phyloP scores from a whole-genome alignment of 108 stramenopile genomes.

The Discostella stelligeroides region DNA sequence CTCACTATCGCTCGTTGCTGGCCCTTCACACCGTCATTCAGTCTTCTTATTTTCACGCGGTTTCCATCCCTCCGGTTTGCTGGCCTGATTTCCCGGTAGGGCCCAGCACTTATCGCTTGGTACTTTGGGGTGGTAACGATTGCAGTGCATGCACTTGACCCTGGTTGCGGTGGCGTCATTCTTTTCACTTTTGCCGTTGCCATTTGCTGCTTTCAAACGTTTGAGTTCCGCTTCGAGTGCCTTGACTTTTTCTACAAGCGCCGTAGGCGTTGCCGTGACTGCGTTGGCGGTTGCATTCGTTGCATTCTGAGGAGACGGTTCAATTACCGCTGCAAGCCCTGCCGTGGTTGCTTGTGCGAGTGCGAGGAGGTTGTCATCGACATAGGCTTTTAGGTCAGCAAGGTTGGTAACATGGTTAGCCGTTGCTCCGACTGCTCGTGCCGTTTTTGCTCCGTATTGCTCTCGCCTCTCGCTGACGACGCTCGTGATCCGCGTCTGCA shows the following conservation, averaged over 20 bases:
- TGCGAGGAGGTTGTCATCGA: background rate
- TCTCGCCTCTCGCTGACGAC: background rate
- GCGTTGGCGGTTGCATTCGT: background rate
- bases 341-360: background rate
- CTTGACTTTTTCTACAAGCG: background rate
- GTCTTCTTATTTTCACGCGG: background rate
- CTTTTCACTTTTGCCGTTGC: background rate
- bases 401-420: background rate
- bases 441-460: background rate
- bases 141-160: background rate
- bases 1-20: background rate
- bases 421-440: background rate
- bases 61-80: background rate
- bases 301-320: too few species aligned
- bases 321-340: background rate
- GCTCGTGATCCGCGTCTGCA: background rate
- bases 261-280: background rate
- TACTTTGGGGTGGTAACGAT: background rate
- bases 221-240: background rate
- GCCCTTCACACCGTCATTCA: background rate
- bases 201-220: background rate
- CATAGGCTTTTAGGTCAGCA: background rate
- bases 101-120: background rate
- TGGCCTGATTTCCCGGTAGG: background rate
- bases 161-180: background rate